phyloP scores from a whole-genome alignment of 371 early-diverging fungal species.

The Circinella umbellata region DNA sequence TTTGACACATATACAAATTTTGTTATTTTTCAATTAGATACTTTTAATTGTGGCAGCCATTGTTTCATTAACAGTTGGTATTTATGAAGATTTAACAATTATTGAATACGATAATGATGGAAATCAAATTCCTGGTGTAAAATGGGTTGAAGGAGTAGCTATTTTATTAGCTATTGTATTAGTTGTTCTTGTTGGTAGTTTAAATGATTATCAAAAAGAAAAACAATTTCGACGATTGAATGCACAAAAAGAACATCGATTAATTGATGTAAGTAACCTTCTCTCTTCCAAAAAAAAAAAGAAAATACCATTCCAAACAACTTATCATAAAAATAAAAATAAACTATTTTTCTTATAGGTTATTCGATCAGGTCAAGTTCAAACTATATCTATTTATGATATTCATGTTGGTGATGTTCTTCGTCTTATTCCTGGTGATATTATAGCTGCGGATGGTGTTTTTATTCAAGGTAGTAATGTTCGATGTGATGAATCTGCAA shows the following conservation, averaged over 20 bases:
- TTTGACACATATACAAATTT: not conserved
- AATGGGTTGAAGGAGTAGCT: conserved; percentile 81
- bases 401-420: conserved; percentile 90
- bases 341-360: conserved; percentile 46
- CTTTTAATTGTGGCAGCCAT: conserved; percentile 82
- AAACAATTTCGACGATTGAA: conserved; percentile 81
- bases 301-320: no score
- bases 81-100: conserved; percentile 79
- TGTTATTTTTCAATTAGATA: conserved; percentile 40
- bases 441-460: conserved; percentile 90
- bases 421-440: conserved; percentile 90
- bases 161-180: conserved; percentile 81
- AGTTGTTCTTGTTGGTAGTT: conserved; percentile 78
- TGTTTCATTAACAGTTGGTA: conserved; percentile 85
- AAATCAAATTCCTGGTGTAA: conserved; percentile 51
- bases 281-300: no score
- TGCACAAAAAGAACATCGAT: conserved; percentile 81
- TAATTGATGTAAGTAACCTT: conserved; percentile 49
- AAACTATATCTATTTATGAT: conserved; percentile 80
- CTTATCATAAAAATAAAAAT: no score
- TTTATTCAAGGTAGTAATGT: conserved; percentile 83
- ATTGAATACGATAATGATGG: conserved; percentile 38
- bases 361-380: conserved; percentile 73
- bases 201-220: conserved; percentile 91
- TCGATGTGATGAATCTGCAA: conserved; percentile 87